Conservation (phyloP, 495 filamentous ascomycete species). For the Podospora comata region DNA sequence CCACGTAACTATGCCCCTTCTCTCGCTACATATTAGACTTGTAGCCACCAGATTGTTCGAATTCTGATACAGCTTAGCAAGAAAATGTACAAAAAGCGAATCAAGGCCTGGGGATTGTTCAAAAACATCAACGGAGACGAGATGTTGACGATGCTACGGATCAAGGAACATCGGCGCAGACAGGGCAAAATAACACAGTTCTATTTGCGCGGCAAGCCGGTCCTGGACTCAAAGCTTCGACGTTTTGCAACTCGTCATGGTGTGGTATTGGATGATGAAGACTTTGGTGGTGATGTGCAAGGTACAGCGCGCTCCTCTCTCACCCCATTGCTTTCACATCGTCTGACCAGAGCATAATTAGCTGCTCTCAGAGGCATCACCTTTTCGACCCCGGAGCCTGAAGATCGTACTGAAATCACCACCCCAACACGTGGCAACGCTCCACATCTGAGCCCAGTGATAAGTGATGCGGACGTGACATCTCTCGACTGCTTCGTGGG, state of each 20-base stretch:
- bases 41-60: neutral
- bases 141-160: conserved; percentile 26
- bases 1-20: conserved; percentile 19
- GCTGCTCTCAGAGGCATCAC: neutral
- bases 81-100: conserved; percentile 32
- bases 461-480: neutral
- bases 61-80: conserved; percentile 8
- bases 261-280: neutral
- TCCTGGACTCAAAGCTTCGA: conserved; percentile 18
- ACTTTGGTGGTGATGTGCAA: neutral
- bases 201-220: conserved; percentile 12
- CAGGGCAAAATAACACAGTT: conserved; percentile 25
- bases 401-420: neutral
- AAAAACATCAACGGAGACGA: conserved; percentile 30
- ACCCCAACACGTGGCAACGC: neutral
- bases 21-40: neutral
- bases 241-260: conserved; percentile 23
- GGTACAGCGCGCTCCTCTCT: neutral
- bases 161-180: conserved; percentile 20
- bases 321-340: neutral
- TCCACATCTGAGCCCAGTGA: neutral
- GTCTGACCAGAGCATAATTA: neutral
- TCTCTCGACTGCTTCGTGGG: neutral
- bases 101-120: conserved; percentile 27
- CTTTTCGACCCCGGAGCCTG: neutral